A percentile compares a stretch with the other conserved stretches of the same genome.
Evolutionary conservation across 371 early-diverging fungal genomes (phyloP).

Genomic region (Lichtheimia ornata): DNA sequence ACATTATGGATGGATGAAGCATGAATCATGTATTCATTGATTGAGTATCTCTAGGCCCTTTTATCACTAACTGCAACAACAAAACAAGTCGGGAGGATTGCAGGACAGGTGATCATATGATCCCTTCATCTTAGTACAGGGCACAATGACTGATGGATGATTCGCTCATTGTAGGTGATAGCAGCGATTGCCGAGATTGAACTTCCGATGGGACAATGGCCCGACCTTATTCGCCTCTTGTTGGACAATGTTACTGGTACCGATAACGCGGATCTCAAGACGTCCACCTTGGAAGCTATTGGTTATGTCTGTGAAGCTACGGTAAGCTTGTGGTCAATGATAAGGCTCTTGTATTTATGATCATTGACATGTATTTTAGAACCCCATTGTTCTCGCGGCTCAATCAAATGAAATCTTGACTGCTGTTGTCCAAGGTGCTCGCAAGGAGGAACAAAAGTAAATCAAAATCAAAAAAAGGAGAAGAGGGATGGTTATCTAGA

Average conservation of each 20-base stretch:
- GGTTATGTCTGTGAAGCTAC: slow-evolving; percentile 91
- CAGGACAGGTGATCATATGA: slow-evolving; percentile 66
- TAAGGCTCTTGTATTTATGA: not conserved
- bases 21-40: not conserved
- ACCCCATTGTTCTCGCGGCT: slow-evolving; percentile 70
- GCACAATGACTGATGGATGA: no score
- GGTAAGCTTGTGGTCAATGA: slow-evolving; percentile 46
- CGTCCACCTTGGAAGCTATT: slow-evolving; percentile 81
- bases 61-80: slow-evolving; percentile 70
- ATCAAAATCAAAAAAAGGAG: slow-evolving; percentile 1
- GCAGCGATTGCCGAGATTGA: slow-evolving; percentile 92
- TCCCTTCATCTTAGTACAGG: no score
- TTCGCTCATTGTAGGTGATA: slow-evolving; percentile 60
- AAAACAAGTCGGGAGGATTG: slow-evolving; percentile 65
- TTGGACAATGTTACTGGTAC: slow-evolving; percentile 68
- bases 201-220: slow-evolving; percentile 83
- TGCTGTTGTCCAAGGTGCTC: slow-evolving; percentile 90
- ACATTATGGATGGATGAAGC: not conserved
- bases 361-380: slow-evolving; percentile 37
- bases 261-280: slow-evolving; percentile 65
- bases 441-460: slow-evolving; percentile 80
- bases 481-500: no score
- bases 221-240: slow-evolving; percentile 78
- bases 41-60: slow-evolving; percentile 52
- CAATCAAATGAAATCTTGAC: slow-evolving; percentile 90